Conservation (phyloP, 176 grass and related monocot genomes). For the Zea mays region DNA sequence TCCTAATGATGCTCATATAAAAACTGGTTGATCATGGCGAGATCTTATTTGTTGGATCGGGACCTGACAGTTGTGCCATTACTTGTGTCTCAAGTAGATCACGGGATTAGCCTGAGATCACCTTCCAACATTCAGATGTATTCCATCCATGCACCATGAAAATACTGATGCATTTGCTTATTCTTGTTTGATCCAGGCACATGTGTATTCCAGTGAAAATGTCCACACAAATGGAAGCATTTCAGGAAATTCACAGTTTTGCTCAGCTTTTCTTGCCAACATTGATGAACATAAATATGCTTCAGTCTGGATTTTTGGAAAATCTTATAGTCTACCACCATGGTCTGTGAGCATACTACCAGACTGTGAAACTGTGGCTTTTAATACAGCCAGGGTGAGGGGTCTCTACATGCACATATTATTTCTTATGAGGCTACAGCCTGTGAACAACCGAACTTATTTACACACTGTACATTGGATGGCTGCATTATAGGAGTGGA, state of each 20-base stretch:
- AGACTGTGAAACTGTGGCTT: slow-evolving; percentile 82
- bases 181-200: slow-evolving; percentile 69
- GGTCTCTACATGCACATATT: slow-evolving; percentile 5
- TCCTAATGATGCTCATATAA: neutral
- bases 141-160: slow-evolving; percentile 10
- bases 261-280: slow-evolving; percentile 94
- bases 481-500: neutral
- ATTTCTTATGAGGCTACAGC: slow-evolving; percentile 27
- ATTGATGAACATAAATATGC: slow-evolving; percentile 87
- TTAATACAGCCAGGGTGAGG: slow-evolving; percentile 84
- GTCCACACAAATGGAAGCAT: slow-evolving; percentile 63
- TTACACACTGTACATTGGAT: neutral
- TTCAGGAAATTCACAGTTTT: slow-evolving; percentile 56
- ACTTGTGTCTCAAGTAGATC: neutral
- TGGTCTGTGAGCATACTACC: slow-evolving; percentile 99
- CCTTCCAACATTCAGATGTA: neutral
- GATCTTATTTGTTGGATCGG: neutral
- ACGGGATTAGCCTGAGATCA: neutral
- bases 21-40: neutral
- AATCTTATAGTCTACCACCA: slow-evolving; percentile 74
- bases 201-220: slow-evolving; percentile 69
- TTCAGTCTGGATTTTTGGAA: slow-evolving; percentile 75
- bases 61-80: neutral
- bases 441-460: neutral
- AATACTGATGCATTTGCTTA: slow-evolving; percentile 34